Percentiles rank a stretch among this genome's conserved stretches.
Conservation (phyloP, 2,329 filamentous ascomycete species). For the Didymosphaeria variabile region DNA sequence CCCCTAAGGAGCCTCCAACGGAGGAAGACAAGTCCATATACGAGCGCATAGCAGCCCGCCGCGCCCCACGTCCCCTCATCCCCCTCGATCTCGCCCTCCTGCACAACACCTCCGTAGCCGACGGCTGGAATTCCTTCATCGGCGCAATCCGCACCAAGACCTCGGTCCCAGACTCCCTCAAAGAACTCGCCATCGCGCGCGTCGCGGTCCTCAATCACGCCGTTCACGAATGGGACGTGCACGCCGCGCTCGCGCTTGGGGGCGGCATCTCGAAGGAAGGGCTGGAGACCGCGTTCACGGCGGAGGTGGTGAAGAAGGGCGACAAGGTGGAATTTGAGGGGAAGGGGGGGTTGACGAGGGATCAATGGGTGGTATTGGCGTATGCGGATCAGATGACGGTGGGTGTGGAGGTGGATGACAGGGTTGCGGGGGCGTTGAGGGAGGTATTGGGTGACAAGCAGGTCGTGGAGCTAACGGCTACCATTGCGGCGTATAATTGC, state of each 20-base stretch:
- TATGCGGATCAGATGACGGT: slow-evolving; percentile 88
- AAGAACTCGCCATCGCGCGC: slow-evolving; percentile 81
- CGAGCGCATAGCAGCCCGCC: slow-evolving; percentile 61
- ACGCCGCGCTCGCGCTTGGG: slow-evolving; percentile 72
- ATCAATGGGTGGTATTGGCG: slow-evolving; percentile 64
- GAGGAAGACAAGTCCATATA: slow-evolving; percentile 60
- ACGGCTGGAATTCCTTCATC: slow-evolving; percentile 69
- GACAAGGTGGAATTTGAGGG: slow-evolving; percentile 56
- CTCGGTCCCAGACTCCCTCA: slow-evolving; percentile 60
- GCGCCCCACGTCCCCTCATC: slow-evolving; percentile 62
- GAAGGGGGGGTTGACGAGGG: slow-evolving; percentile 42
- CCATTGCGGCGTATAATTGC: slow-evolving; percentile 83
- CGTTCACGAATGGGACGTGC: slow-evolving; percentile 86
- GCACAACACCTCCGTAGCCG: slow-evolving; percentile 64
- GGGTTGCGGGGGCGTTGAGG: slow-evolving; percentile 71
- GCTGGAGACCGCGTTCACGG: slow-evolving; percentile 57
- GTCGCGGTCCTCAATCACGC: slow-evolving; percentile 85
- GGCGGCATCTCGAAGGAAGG: slow-evolving; percentile 67
- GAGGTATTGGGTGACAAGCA: slow-evolving; percentile 72
- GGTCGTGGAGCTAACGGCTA: slow-evolving; percentile 82
- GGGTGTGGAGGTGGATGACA: slow-evolving; percentile 73
- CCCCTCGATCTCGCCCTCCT: slow-evolving; percentile 65
- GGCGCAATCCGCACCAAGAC: slow-evolving; percentile 65
- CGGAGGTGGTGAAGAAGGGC: slow-evolving; percentile 36
- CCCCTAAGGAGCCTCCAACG: slow-evolving; percentile 57